phyloP scores from a whole-genome alignment of 1,139 yeast species.

The Groenewaldozyma auringiensis region DNA sequence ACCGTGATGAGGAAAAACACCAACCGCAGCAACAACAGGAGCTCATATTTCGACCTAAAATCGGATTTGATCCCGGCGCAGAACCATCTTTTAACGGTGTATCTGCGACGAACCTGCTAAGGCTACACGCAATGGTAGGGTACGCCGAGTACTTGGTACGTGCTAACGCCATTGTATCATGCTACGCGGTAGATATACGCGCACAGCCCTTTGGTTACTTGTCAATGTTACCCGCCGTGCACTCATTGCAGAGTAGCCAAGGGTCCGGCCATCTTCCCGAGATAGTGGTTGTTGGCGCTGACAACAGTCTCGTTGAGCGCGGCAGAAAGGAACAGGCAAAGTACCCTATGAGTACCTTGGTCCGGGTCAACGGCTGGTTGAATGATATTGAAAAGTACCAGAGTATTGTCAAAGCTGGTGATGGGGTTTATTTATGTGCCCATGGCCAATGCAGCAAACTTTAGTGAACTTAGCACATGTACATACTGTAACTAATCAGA shows the following conservation, averaged over 20 bases:
- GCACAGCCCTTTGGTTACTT: conserved; percentile 31
- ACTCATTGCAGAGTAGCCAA: conserved; percentile 3
- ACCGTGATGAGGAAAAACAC: conserved; percentile 10
- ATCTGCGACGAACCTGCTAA: conserved; percentile 27
- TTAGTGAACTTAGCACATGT: no score
- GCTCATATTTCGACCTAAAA: conserved; percentile 31
- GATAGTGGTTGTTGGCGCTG: neutral
- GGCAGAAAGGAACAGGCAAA: neutral
- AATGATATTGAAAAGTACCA: neutral
- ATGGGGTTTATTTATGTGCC: conserved; percentile 1
- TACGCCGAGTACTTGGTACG: conserved; percentile 18
- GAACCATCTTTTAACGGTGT: conserved; percentile 36
- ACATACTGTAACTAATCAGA: no score
- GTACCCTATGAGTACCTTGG: neutral
- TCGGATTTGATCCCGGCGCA: conserved; percentile 31
- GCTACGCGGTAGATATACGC: conserved; percentile 27
- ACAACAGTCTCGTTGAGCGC: neutral
- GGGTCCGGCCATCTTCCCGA: conserved; percentile 3
- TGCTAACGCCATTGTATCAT: conserved; percentile 23
- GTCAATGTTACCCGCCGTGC: conserved; percentile 23
- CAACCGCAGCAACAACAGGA: conserved; percentile 4
- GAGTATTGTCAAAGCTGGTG: neutral
- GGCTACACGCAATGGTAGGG: conserved; percentile 25
- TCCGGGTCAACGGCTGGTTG: neutral
- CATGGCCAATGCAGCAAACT: neutral